Base-by-base conservation (phyloP, 2,329 filamentous ascomycete genomes). In the Aspergillus pseudoterreus region DNA sequence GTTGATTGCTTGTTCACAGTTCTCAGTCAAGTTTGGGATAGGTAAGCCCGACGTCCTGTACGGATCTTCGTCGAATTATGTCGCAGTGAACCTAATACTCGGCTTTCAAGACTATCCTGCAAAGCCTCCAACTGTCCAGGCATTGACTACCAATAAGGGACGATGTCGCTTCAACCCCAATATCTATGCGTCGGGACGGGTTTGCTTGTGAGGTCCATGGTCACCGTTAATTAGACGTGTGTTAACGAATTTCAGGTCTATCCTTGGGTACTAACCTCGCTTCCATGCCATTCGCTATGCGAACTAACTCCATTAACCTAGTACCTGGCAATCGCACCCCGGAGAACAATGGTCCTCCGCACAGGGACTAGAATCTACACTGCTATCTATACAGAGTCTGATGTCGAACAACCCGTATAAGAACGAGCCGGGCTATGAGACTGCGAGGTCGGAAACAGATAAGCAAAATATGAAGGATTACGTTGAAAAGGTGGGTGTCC, bases 341-440 rank as follows among this genome's bases (percentile, higher is more conserved):
- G 90, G 92, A 50, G 94, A 97, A 71, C 86, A 96, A 69, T 99
- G 94, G 94, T 96, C 92, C 14, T 91, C 92, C 14, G 94, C 92
- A 1, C 94, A 97, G 69, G 92, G 94, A 6, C 78, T 99, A 1
- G 94, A 97, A 69, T 97, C 92, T 1, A 90, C 97, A 45, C 73
- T 99, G 44, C 83, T 97, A 48, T 97, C 92, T 4, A 96, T 99
- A 51, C 94, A 99, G 71, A 96, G 92, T 69, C 78, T 99, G 42
- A 92, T 99, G 87, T 96, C 91, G 1, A 75, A 83, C 24, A 96
- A 96, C 62, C 94, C 92, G 0, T 97, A 96, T 71, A 90, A 94
- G 67, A 96, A 97, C 63, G 94, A 99, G 68, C 94, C 94, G 1
- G 94, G 94, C 5, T 96, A 90, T 61, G 92, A 97, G 68, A 81